phyloP scores from a whole-genome alignment of 371 early-diverging fungal species.

The Furculomyces boomerangus region DNA sequence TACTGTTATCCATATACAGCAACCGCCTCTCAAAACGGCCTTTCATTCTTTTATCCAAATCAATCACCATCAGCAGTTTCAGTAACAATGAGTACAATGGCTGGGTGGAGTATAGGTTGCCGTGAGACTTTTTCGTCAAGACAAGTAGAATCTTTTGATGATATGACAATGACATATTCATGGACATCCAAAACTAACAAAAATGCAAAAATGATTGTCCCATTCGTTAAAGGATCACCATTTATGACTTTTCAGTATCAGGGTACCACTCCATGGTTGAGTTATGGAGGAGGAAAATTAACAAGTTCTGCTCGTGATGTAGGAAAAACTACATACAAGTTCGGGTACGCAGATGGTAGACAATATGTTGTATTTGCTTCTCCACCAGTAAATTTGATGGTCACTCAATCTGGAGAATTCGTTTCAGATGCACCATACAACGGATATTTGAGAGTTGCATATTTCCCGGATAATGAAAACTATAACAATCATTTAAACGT shows the following conservation, averaged over 20 bases:
- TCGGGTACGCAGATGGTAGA: slow-evolving; percentile 1
- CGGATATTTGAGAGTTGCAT: slow-evolving; percentile 8
- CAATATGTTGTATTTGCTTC: slow-evolving; percentile 17
- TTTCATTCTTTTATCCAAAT: slow-evolving; percentile 13
- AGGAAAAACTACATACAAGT: slow-evolving; percentile 6
- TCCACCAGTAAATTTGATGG: not conserved
- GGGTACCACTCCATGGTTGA: not conserved
- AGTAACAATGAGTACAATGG: slow-evolving; percentile 14
- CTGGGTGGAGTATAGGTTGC: slow-evolving; percentile 14
- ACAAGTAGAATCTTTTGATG: slow-evolving; percentile 5
- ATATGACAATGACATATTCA: slow-evolving; percentile 11
- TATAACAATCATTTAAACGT: slow-evolving; percentile 15
- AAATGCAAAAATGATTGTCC: slow-evolving; percentile 3
- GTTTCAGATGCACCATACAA: slow-evolving; percentile 7
- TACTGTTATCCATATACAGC: slow-evolving; percentile 21
- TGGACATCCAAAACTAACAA: not conserved
- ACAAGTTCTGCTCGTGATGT: not conserved
- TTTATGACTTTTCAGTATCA: slow-evolving; percentile 13
- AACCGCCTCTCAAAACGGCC: slow-evolving; percentile 5
- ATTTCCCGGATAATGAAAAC: slow-evolving; percentile 1
- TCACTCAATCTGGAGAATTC: not conserved
- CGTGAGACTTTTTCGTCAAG: not conserved
- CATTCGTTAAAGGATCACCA: slow-evolving; percentile 20
- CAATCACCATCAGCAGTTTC: slow-evolving; percentile 7
- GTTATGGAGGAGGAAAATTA: not conserved